phyloP scores from a whole-genome alignment of 148 eudicot genomes.

The Persicaria maculosa region DNA sequence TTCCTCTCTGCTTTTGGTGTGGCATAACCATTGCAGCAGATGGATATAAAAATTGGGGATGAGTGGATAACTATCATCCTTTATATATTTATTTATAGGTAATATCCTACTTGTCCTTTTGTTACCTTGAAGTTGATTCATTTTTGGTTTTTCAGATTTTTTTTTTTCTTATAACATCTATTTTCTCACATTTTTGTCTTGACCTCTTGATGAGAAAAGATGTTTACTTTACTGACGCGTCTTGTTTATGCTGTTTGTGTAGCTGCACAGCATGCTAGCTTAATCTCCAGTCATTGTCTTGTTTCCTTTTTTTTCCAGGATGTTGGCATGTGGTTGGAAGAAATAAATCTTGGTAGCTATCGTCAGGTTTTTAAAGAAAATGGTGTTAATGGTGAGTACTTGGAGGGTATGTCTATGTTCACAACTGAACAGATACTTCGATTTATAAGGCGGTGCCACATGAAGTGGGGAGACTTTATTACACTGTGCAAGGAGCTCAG shows the following conservation, averaged over 20 bases:
- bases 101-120: too few species aligned
- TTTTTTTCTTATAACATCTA: too few species aligned
- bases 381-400: constrained; percentile 91
- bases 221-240: neutral
- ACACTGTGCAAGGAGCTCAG: constrained; percentile 94
- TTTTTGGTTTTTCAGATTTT: neutral
- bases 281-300: neutral
- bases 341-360: constrained; percentile 81
- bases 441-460: constrained; percentile 92
- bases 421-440: constrained; percentile 93
- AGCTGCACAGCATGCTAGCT: neutral
- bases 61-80: too few species aligned
- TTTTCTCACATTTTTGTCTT: neutral
- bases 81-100: too few species aligned
- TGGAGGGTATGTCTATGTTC: constrained; percentile 98
- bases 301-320: constrained; percentile 38
- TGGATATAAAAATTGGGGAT: too few species aligned
- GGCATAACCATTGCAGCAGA: too few species aligned
- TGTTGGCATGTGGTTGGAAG: constrained; percentile 96
- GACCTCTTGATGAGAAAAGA: neutral
- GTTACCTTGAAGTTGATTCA: too few species aligned
- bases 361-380: constrained; percentile 71
- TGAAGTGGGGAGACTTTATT: constrained; percentile 99
- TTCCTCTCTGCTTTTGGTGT: too few species aligned
- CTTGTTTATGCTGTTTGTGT: neutral